These are phyloP conservation scores for Ceriops zippeliana DNA, from an alignment of 345 rosid species.

Conservation along the genomic window DNA sequence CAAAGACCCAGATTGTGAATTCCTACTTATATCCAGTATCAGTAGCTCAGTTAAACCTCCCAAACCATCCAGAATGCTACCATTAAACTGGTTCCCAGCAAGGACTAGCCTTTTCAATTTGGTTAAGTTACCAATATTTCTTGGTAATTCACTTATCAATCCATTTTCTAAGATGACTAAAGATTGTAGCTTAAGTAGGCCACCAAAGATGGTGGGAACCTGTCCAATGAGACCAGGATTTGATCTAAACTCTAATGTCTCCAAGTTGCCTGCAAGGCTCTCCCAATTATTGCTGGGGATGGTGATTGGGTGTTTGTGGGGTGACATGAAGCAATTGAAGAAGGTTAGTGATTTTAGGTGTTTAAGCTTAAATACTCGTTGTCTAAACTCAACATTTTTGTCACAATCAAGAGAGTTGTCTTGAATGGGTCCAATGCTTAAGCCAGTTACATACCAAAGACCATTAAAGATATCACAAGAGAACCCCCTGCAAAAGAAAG, in stretches of 20 bases:
- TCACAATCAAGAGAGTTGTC: slow-evolving; percentile 72
- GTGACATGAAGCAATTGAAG: slow-evolving; percentile 61
- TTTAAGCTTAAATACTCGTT: slow-evolving; percentile 62
- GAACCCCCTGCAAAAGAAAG: slow-evolving; percentile 63
- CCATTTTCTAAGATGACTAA: slow-evolving; percentile 67
- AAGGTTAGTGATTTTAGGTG: slow-evolving; percentile 72
- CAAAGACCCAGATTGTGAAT: slow-evolving; percentile 58
- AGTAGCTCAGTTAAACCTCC: slow-evolving; percentile 49
- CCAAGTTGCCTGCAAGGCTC: slow-evolving; percentile 48
- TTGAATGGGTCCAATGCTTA: slow-evolving; percentile 67
- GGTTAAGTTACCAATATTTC: slow-evolving; percentile 43
- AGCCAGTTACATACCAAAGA: slow-evolving; percentile 72
- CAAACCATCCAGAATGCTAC: slow-evolving; percentile 52
- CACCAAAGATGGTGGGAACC: slow-evolving; percentile 50
- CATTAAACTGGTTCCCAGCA: slow-evolving; percentile 57
- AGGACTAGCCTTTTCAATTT: slow-evolving; percentile 66
- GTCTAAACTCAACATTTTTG: slow-evolving; percentile 47
- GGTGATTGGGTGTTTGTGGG: slow-evolving; percentile 36
- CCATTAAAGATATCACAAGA: slow-evolving; percentile 76
- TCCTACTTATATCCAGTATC: slow-evolving; percentile 75
- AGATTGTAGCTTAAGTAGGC: slow-evolving; percentile 60
- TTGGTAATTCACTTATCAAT: slow-evolving; percentile 53
- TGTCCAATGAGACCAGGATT: slow-evolving; percentile 75
- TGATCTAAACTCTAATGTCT: slow-evolving; percentile 69
- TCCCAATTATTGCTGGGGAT: slow-evolving; percentile 51